Evolutionary conservation across 768 basidiomycete species (phyloP).

Genomic region (Boletus rex-veris): DNA sequence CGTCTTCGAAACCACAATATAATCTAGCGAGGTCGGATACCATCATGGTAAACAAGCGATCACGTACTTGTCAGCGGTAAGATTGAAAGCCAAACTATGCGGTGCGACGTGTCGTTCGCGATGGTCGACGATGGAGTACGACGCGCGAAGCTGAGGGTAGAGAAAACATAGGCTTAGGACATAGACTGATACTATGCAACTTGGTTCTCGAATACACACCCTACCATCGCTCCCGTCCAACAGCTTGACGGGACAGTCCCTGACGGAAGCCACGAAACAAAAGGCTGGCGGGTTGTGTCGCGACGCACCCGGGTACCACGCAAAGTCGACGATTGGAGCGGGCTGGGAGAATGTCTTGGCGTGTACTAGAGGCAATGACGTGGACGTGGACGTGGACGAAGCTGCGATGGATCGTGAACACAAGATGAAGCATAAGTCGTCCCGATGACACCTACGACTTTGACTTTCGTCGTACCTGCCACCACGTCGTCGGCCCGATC

Average conservation of each 20-base stretch:
- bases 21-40: conserved; percentile 37
- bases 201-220: conserved; percentile 40
- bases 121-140: conserved; percentile 90
- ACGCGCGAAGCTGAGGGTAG: conserved; percentile 72
- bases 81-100: conserved; percentile 77
- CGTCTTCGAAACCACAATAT: conserved; percentile 84
- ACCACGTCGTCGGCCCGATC: not conserved
- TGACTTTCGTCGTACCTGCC: not conserved
- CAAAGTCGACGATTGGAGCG: conserved; percentile 70
- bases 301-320: conserved; percentile 84
- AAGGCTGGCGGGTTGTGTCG: conserved; percentile 55
- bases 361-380: conserved; percentile 8
- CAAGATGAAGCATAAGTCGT: not conserved
- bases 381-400: not conserved
- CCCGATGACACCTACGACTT: not conserved
- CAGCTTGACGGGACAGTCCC: conserved; percentile 82
- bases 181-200: too few relatives aligned
- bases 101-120: conserved; percentile 89
- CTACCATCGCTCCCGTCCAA: conserved; percentile 75
- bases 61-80: conserved; percentile 56
- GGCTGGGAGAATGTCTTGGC: conserved; percentile 46
- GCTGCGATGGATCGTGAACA: not conserved
- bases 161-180: not conserved
- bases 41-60: not conserved
- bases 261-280: conserved; percentile 81